phyloP scores from a whole-genome alignment of 2,329 filamentous ascomycete genomes.

The Aspergillus luchuensis region DNA sequence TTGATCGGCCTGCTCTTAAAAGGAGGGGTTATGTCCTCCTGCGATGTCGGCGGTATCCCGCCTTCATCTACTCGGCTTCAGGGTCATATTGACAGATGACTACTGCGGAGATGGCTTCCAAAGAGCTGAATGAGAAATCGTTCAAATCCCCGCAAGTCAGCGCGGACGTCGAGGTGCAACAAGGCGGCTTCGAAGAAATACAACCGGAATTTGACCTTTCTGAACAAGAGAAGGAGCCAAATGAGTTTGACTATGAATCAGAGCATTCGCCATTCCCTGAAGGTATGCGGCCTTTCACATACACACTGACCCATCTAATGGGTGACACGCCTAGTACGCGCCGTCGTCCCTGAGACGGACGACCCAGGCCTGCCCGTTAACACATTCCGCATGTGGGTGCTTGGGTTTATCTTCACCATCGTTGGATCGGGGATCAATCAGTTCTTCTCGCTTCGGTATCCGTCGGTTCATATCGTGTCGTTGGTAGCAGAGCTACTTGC shows the following conservation, averaged over 20 bases:
- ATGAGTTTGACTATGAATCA: constrained; percentile 28
- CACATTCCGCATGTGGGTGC: constrained; percentile 45
- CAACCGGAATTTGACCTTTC: background rate
- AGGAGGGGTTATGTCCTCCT: background rate
- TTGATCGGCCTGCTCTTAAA: background rate
- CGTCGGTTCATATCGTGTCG: constrained; percentile 49
- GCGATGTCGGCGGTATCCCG: background rate
- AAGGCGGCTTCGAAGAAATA: constrained; percentile 15
- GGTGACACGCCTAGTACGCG: constrained; percentile 19
- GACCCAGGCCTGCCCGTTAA: constrained; percentile 32
- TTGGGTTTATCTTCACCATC: constrained; percentile 46
- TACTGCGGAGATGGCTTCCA: constrained; percentile 14
- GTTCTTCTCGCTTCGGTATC: constrained; percentile 52
- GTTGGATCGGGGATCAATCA: constrained; percentile 52
- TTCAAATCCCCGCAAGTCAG: constrained; percentile 4
- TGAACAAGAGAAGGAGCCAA: constrained; percentile 13
- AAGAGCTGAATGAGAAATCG: constrained; percentile 7
- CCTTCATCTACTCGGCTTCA: background rate
- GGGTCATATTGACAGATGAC: background rate
- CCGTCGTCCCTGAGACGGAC: constrained; percentile 33
- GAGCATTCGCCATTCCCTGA: constrained; percentile 31
- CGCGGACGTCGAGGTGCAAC: constrained; percentile 18
- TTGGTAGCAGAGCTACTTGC: constrained; percentile 51
- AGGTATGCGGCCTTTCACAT: constrained; percentile 13
- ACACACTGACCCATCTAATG: background rate